These are phyloP conservation scores for Teunomyces tritomae DNA, from an alignment of 805 yeast species.

Conservation along the genomic window DNA sequence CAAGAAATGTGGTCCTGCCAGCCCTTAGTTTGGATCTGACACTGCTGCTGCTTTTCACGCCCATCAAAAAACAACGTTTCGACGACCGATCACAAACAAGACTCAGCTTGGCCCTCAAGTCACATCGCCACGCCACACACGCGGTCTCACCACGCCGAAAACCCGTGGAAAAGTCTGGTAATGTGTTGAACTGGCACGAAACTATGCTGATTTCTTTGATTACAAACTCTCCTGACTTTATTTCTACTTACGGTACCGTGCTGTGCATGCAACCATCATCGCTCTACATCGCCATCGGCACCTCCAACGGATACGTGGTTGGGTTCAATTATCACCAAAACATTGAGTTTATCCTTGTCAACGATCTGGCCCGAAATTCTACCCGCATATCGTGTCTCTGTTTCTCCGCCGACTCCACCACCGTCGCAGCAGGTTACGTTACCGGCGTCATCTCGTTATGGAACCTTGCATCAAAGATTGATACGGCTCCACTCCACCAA, in stretches of 20 bases:
- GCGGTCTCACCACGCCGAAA: background rate
- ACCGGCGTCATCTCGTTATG: conserved; percentile 68
- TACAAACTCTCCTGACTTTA: conserved; percentile 22
- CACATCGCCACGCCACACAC: conserved; percentile 6
- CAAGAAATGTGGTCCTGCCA: conserved; percentile 9
- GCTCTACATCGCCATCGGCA: conserved; percentile 59
- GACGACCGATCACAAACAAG: conserved; percentile 39
- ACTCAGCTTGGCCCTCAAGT: conserved; percentile 20
- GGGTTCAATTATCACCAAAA: conserved; percentile 70
- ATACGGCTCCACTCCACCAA: conserved; percentile 45
- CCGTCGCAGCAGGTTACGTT: conserved; percentile 65
- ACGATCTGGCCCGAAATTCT: conserved; percentile 27
- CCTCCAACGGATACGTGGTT: conserved; percentile 61
- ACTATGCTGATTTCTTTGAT: conserved; percentile 16
- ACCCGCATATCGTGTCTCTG: conserved; percentile 49
- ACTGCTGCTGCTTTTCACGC: conserved; percentile 1
- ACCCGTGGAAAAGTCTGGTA: background rate
- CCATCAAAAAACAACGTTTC: conserved; percentile 23
- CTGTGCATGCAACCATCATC: conserved; percentile 24
- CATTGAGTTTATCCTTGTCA: conserved; percentile 41
- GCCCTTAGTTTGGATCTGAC: conserved; percentile 4
- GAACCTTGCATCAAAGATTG: conserved; percentile 56
- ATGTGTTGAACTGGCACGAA: conserved; percentile 25
- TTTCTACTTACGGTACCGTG: conserved; percentile 21
- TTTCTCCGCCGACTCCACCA: conserved; percentile 66